A percentile compares a stretch with the other conserved stretches of the same genome.
Evolutionary conservation across 345 rosid genomes (phyloP).

Genomic region (Cochlearia excelsa): DNA sequence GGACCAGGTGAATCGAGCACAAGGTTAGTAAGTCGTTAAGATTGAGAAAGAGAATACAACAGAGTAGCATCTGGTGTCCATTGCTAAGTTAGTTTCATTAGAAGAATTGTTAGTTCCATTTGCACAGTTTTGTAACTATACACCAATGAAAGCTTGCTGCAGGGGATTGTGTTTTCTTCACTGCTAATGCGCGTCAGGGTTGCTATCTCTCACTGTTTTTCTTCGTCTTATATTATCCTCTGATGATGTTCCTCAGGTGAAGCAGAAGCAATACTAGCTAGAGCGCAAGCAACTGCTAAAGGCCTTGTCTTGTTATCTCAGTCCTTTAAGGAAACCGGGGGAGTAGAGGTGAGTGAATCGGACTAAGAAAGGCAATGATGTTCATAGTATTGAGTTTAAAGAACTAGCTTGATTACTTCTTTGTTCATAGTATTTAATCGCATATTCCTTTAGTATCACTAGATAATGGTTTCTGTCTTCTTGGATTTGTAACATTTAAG

Average conservation of each 20-base stretch:
- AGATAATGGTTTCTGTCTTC: slow-evolving; percentile 9
- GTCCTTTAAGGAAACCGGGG: slow-evolving; percentile 71
- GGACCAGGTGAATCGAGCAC: slow-evolving; percentile 76
- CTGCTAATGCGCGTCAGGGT: neutral
- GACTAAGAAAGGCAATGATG: neutral
- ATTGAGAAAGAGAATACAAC: slow-evolving; percentile 4
- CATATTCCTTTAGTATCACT: neutral
- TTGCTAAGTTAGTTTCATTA: slow-evolving; percentile 10
- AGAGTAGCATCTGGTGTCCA: slow-evolving; percentile 10
- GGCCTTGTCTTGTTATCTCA: slow-evolving; percentile 69
- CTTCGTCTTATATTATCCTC: neutral
- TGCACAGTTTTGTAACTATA: slow-evolving; percentile 5
- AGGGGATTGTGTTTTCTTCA: slow-evolving; percentile 4
- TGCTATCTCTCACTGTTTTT: neutral
- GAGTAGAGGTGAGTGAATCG: slow-evolving; percentile 65
- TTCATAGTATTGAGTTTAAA: neutral
- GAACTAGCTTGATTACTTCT: slow-evolving; percentile 20
- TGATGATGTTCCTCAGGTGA: slow-evolving; percentile 56
- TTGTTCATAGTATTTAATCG: slow-evolving; percentile 12
- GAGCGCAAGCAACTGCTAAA: slow-evolving; percentile 78
- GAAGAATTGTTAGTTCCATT: neutral
- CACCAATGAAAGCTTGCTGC: slow-evolving; percentile 4
- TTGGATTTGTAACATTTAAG: slow-evolving; percentile 1
- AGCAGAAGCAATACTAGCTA: slow-evolving; percentile 87
- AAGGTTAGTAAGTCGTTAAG: slow-evolving; percentile 43